phyloP scores from a whole-genome alignment of 148 eudicot genomes.

The Fagopyrum esculentum region DNA sequence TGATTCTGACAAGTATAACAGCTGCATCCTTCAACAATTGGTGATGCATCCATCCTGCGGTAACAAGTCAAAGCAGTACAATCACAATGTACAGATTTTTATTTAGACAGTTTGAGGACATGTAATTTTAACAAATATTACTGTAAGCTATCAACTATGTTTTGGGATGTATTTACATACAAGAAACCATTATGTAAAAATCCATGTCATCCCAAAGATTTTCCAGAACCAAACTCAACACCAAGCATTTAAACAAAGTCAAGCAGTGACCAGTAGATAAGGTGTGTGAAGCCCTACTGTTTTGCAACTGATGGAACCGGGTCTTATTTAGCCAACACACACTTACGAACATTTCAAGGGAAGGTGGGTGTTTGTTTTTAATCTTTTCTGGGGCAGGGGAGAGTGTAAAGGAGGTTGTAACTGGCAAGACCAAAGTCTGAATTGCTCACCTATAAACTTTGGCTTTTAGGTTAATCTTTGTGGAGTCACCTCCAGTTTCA shows the following conservation, averaged over 20 bases:
- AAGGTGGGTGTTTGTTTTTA: too few species aligned
- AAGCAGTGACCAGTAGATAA: neutral
- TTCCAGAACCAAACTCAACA: neutral
- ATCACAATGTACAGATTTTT: neutral
- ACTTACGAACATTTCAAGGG: too few species aligned
- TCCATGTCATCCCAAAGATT: neutral
- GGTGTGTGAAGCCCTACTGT: neutral
- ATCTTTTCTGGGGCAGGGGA: too few species aligned
- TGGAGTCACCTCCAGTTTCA: conserved; percentile 36
- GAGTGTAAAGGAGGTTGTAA: neutral
- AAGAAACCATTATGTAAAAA: neutral
- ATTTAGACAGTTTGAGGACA: neutral
- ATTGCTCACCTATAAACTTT: conserved; percentile 49
- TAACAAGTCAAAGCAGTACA: neutral
- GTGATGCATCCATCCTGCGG: conserved; percentile 62
- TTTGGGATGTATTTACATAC: neutral
- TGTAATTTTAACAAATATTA: neutral
- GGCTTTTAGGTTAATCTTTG: conserved; percentile 68
- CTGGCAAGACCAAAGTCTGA: neutral
- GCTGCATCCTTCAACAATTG: conserved; percentile 51
- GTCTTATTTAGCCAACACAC: neutral
- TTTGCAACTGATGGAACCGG: neutral
- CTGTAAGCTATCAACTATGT: neutral
- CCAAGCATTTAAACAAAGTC: neutral
- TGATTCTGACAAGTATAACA: conserved; percentile 83